These are phyloP conservation scores for Beta lomatogona DNA, from an alignment of 179 eudicot genomes.

Conservation along the genomic window DNA sequence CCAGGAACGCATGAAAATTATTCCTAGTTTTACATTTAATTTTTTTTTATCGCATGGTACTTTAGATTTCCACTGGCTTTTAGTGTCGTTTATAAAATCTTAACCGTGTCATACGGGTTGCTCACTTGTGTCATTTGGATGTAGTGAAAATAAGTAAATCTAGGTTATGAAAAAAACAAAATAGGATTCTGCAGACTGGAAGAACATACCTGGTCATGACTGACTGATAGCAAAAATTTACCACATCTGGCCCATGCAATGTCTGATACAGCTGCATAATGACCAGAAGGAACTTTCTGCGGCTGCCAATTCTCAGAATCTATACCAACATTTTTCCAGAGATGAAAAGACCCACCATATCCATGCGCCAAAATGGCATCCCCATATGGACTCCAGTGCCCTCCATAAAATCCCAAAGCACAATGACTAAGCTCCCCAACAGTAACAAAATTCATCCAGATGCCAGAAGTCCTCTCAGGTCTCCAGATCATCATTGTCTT, in stretches of 20 bases:
- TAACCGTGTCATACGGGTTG: background rate
- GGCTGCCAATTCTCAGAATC: conserved; percentile 83
- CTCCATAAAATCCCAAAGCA: conserved; percentile 97
- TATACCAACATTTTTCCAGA: conserved; percentile 81
- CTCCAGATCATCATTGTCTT: conserved; percentile 99
- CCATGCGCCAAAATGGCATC: conserved; percentile 93
- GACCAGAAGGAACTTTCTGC: conserved; percentile 96
- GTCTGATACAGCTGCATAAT: conserved; percentile 77
- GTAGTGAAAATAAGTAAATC: background rate
- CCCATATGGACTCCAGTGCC: conserved; percentile 84
- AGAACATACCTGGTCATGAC: conserved; percentile 86
- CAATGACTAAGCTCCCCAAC: conserved; percentile 97
- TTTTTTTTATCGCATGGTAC: background rate
- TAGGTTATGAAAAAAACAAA: background rate
- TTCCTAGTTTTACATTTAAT: background rate
- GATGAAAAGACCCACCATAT: conserved; percentile 96
- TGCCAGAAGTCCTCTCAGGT: conserved; percentile 88
- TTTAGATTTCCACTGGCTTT: background rate
- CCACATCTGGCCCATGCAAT: conserved; percentile 84
- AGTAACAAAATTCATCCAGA: conserved; percentile 97
- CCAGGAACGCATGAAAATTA: background rate
- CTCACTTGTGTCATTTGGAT: background rate
- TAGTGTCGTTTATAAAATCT: background rate
- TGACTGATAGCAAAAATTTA: conserved; percentile 81
- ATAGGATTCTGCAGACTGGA: background rate